phyloP scores from a whole-genome alignment of 225 moss, liverwort and hornwort genomes.

The Polytrichum formosum region DNA sequence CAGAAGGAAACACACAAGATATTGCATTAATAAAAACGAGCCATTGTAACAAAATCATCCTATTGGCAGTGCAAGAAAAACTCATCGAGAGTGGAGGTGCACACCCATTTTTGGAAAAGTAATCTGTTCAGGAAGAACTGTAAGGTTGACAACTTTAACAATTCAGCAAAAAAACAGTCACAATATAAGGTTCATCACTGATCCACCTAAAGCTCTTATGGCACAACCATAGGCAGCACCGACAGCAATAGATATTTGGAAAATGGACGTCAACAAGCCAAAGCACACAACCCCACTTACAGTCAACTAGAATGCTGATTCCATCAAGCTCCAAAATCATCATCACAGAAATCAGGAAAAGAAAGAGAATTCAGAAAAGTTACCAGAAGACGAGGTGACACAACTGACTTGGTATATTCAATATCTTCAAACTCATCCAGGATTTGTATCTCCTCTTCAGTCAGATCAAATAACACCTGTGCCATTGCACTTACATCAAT shows the following conservation, averaged over 20 bases:
- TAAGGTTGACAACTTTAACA: too few relatives aligned
- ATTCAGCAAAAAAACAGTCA: too few relatives aligned
- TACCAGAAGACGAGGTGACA: conserved; percentile 59
- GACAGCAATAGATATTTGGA: not conserved
- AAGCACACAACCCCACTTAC: too few relatives aligned
- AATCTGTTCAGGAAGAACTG: too few relatives aligned
- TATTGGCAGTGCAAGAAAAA: too few relatives aligned
- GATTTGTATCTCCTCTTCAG: conserved; percentile 56
- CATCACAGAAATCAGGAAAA: conserved; percentile 3
- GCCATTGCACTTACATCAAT: conserved; percentile 11
- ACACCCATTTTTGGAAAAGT: too few relatives aligned
- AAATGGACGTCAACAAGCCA: not conserved
- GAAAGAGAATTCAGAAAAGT: not conserved
- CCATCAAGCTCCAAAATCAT: not conserved
- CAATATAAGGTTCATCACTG: too few relatives aligned
- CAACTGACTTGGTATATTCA: conserved; percentile 56
- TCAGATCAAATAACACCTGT: conserved; percentile 83
- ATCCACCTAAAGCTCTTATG: too few relatives aligned
- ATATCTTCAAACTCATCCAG: conserved; percentile 83
- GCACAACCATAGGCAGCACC: not conserved
- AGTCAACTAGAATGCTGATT: not conserved
- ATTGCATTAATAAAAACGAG: too few relatives aligned
- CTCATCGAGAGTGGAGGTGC: too few relatives aligned
- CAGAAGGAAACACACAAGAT: not conserved
- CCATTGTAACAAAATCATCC: not conserved